Evolutionary conservation across 1,284 basidiomycete species (phyloP), one percentile per base, ranked within the genome.

Genomic region (Phylloporus sp.): DNA sequence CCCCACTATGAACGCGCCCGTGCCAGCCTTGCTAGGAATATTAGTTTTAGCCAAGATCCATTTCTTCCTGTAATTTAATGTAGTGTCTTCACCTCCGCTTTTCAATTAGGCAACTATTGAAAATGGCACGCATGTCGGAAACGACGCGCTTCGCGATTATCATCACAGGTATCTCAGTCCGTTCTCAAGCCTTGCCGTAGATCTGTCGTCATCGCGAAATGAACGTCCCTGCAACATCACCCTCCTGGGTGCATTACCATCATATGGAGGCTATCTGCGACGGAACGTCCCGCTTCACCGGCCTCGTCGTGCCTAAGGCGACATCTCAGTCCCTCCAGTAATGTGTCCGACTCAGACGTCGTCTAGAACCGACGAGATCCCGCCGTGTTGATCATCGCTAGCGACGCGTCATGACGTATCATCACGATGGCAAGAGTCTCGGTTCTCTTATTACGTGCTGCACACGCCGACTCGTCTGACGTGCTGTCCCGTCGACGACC

Each of bases 101-200:
- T 69, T 61, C 42, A 4, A 68, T 69, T 68, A 58, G 68, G 68
- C 50, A 69, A 66, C 34, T 24, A 57, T 58, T 47, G 53, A 32
- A 54, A 56, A 50, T 32, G 29, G 51, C 26, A 54, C 40, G 5
- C n/a, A 63, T 61, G 57, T 64, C 52, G 57, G 64, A 61, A 60
- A 70, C 68, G 65, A 70, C 31, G 42, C 51, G 47, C 65, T 62
- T 72, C 68, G 56, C 66, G 68, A 71, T 72, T 71, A 69, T 68
- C 68, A 37, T 58, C 64, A 24, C n/a, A n/a, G n/a, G n/a, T 29
- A 47, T 40, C 61, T 28, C 5, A 42, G n/a, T 40, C 56, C 66
- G 56, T 65, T 62, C 65, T 68, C 65, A 60, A 61, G 60, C 53
- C 39, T 24, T 46, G 29, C 68, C 61, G 60, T 46, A 66, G 61